Evolutionary conservation across 495 filamentous ascomycete genomes (phyloP).

Genomic region (Aspergillus diversus): DNA sequence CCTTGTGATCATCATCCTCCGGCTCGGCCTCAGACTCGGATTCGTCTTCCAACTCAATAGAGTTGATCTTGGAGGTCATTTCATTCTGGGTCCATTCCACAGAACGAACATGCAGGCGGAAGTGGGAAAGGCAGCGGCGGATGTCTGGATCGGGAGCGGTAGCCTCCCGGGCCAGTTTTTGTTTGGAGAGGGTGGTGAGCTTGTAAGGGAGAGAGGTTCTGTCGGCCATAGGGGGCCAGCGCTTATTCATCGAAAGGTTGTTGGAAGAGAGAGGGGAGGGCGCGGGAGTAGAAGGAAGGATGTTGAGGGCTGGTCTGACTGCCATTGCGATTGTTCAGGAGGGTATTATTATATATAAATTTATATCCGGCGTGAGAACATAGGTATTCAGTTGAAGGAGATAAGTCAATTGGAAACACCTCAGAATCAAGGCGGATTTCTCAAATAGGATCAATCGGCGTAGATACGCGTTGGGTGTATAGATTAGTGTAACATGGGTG

Average conservation of each 20-base stretch:
- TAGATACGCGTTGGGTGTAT: not conserved
- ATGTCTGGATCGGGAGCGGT: conserved; percentile 47
- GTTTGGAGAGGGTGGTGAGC: conserved; percentile 46
- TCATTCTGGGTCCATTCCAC: conserved; percentile 48
- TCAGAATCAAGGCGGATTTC: not conserved
- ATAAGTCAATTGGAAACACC: not conserved
- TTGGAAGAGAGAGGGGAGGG: conserved; percentile 27
- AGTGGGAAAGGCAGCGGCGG: conserved; percentile 47
- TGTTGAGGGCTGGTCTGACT: conserved; percentile 22
- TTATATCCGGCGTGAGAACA: conserved; percentile 1
- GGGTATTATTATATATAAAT: not conserved
- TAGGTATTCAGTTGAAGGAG: not conserved
- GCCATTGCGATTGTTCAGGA: conserved; percentile 18
- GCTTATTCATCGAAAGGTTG: conserved; percentile 39
- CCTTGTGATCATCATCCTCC: conserved; percentile 30
- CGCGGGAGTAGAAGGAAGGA: conserved; percentile 17
- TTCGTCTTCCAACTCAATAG: conserved; percentile 46
- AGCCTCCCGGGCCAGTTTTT: conserved; percentile 47
- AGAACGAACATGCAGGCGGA: conserved; percentile 44
- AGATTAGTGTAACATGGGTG: conserved; percentile 6
- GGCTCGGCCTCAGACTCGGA: conserved; percentile 32
- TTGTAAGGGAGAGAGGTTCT: conserved; percentile 46
- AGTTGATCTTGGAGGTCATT: conserved; percentile 47
- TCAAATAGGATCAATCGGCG: not conserved
- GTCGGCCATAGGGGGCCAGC: conserved; percentile 49